Conservation (phyloP, 1,284 basidiomycete species). For the Coniferiporia weirii region DNA sequence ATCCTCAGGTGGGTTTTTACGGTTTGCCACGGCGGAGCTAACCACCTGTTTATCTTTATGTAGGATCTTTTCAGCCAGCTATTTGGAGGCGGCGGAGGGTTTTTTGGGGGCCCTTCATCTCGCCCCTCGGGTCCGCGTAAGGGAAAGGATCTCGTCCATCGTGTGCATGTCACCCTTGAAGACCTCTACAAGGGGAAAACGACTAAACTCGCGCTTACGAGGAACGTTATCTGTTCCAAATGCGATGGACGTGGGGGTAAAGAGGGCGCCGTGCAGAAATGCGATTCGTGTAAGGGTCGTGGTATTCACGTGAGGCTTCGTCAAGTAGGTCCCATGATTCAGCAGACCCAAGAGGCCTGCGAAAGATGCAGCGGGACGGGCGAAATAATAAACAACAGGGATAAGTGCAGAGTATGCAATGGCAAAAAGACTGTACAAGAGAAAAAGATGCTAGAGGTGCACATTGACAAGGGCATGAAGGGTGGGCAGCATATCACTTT, state of each 20-base stretch:
- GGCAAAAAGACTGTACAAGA: slow-evolving; percentile 95
- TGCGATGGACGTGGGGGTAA: slow-evolving; percentile 98
- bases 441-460: slow-evolving; percentile 97
- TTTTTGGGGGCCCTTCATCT: slow-evolving; percentile 50
- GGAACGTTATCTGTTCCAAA: slow-evolving; percentile 90
- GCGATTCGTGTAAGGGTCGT: slow-evolving; percentile 80
- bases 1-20: slow-evolving; percentile 66
- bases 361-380: slow-evolving; percentile 90
- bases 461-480: slow-evolving; percentile 99
- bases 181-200: slow-evolving; percentile 99
- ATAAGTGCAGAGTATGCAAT: slow-evolving; percentile 90
- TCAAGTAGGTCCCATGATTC: slow-evolving; percentile 99
- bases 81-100: slow-evolving; percentile 68
- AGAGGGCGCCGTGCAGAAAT: slow-evolving; percentile 87
- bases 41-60: slow-evolving; percentile 9
- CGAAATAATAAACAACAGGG: slow-evolving; percentile 92
- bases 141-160: slow-evolving; percentile 98
- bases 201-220: slow-evolving; percentile 94
- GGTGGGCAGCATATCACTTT: slow-evolving; percentile 96
- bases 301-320: slow-evolving; percentile 90
- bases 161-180: slow-evolving; percentile 92
- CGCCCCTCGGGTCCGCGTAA: slow-evolving; percentile 83
- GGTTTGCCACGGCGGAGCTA: not conserved
- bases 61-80: slow-evolving; percentile 98
- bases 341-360: slow-evolving; percentile 96